These are phyloP conservation scores for Steccherinum ochraceum DNA, from an alignment of 768 basidiomycete species.

Conservation along the genomic window DNA sequence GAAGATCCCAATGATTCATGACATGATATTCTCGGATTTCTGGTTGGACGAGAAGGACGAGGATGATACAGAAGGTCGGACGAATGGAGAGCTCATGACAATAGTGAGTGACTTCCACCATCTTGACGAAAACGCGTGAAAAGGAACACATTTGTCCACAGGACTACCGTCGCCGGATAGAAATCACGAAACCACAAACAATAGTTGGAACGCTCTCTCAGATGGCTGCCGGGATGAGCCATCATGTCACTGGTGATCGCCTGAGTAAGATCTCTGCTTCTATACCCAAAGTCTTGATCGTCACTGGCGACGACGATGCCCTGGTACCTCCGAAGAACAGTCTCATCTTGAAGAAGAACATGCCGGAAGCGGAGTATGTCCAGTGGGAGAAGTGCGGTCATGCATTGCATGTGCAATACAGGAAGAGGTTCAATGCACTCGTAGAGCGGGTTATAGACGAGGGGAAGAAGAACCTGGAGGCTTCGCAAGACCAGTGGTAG, in stretches of 20 bases:
- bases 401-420: slow-evolving; percentile 45
- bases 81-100: slow-evolving; percentile 49
- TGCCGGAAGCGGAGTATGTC: slow-evolving; percentile 47
- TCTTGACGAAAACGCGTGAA: too few relatives aligned
- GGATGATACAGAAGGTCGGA: slow-evolving; percentile 49
- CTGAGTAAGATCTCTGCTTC: slow-evolving; percentile 30
- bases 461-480: slow-evolving; percentile 24
- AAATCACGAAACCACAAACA: slow-evolving; percentile 51
- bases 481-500: neutral
- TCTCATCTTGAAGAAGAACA: slow-evolving; percentile 40
- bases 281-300: slow-evolving; percentile 58
- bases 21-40: slow-evolving; percentile 51
- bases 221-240: slow-evolving; percentile 61
- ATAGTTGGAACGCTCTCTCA: slow-evolving; percentile 64
- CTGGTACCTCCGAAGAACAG: slow-evolving; percentile 50
- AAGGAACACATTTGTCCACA: too few relatives aligned
- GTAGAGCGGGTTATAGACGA: slow-evolving; percentile 52
- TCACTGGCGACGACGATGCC: slow-evolving; percentile 63
- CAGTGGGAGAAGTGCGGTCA: slow-evolving; percentile 66
- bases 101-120: neutral
- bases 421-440: slow-evolving; percentile 43
- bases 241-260: slow-evolving; percentile 37
- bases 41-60: slow-evolving; percentile 57
- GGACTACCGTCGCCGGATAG: slow-evolving; percentile 40
- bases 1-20: slow-evolving; percentile 44